These are phyloP conservation scores for Lithocarpus polystachyus DNA, from an alignment of 306 rosid species.

Conservation along the genomic window DNA sequence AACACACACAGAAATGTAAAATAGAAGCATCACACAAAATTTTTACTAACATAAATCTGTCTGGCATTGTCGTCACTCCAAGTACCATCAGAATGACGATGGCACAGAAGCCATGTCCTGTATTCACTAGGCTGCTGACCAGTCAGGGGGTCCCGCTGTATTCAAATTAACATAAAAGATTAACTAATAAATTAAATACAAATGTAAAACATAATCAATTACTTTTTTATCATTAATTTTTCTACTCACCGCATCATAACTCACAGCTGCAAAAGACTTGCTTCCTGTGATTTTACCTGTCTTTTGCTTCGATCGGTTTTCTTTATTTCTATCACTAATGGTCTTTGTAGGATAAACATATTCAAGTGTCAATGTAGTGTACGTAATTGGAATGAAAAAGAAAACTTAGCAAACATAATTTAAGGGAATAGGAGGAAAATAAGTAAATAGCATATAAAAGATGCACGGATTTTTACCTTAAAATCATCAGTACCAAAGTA, in stretches of 20 bases:
- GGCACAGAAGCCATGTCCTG: conserved; percentile 4
- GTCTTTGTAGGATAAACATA: background rate
- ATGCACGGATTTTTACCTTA: background rate
- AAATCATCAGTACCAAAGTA: conserved; percentile 2
- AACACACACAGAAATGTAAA: background rate
- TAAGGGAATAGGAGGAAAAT: background rate
- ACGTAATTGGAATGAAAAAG: background rate
- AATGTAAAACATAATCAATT: background rate
- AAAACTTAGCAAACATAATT: no score
- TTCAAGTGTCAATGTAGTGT: background rate
- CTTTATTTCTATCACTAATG: conserved; percentile 9
- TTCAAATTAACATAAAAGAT: background rate
- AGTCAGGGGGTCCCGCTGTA: background rate
- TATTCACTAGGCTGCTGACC: conserved; percentile 5
- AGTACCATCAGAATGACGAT: conserved; percentile 1
- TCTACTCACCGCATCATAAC: conserved; percentile 9
- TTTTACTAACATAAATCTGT: background rate
- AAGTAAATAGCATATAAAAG: background rate
- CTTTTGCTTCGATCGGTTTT: conserved; percentile 7
- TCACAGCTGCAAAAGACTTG: conserved; percentile 3
- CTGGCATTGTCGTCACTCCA: background rate
- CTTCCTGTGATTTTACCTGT: conserved; percentile 7
- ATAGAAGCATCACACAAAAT: background rate
- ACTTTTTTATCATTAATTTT: background rate
- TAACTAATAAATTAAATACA: background rate